Evolutionary conservation across 1,284 basidiomycete genomes (phyloP), one percentile per base, ranked within the genome.

Genomic region (Boletus hoseneyae): DNA sequence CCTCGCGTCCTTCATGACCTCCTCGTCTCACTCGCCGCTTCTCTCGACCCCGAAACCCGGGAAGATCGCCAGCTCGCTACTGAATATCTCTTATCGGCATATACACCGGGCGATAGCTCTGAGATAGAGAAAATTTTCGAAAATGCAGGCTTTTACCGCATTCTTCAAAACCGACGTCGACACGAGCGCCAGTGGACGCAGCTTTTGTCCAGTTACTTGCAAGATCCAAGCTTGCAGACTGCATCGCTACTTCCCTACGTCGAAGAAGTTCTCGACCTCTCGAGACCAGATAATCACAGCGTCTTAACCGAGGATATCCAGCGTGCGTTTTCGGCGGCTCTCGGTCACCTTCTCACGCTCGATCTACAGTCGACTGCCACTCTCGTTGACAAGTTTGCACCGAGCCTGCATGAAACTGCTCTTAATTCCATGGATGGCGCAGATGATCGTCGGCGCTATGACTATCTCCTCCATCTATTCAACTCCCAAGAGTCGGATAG

Each of bases 51-150:
- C 0, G 88, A 93, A 46, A 97, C 92, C 0, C 78, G 86, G 27
- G 93, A 97, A 64, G 97, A 99, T 67, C 83, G 97, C 11, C 94
- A 99, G 64, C 79, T 99, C 3, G 97, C 96, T 0, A 85, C 87
- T 3, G 97, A 99, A 70, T 97, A 87, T 66, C 80, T 99, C n/a
- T 76, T 99, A 5, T 98, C 96, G 0, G 82, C 82, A 0, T 97
- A 97, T 66, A 92, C 83, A 33, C 93, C 94, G 0, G 80, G 86
- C 50, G 85, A 94, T 51, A 77, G 76, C 56, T 85, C 88, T 18
- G 73, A 74, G 13, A 78, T 96, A 55, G 69, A 90, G 27, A 65
- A 66, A 9, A 70, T 90, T 1, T 95, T 99, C 61, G 83, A 91
- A 63, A 61, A 75, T 15, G 95, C 96, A 1, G 83, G 88, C 0